A percentile compares a stretch with the other conserved stretches of the same genome.
Evolutionary conservation across 2,329 filamentous ascomycete genomes (phyloP).

Genomic region (Claviceps pusilla): DNA sequence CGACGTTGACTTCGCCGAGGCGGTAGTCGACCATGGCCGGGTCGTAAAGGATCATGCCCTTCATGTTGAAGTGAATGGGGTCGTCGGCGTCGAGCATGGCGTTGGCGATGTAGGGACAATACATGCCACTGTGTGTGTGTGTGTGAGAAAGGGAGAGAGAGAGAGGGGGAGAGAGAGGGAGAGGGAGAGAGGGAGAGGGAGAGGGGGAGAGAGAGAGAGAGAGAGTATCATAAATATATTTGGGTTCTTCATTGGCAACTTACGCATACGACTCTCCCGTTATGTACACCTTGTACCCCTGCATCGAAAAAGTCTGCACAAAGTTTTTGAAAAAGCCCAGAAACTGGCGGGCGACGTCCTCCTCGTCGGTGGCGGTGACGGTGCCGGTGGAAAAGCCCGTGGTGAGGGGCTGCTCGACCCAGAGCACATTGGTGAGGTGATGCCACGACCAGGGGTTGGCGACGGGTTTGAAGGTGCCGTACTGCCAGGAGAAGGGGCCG

Average conservation of each 20-base stretch:
- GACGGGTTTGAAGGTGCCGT: slow-evolving; percentile 51
- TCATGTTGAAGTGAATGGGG: slow-evolving; percentile 48
- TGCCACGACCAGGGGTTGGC: slow-evolving; percentile 56
- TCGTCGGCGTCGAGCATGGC: slow-evolving; percentile 53
- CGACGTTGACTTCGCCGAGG: slow-evolving; percentile 28
- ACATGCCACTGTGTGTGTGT: slow-evolving; percentile 27
- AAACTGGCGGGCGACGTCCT: slow-evolving; percentile 55
- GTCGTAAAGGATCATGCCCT: slow-evolving; percentile 56
- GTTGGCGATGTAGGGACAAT: slow-evolving; percentile 53
- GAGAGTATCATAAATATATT: no score
- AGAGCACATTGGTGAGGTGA: slow-evolving; percentile 37
- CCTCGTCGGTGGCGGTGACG: slow-evolving; percentile 47
- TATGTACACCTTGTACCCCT: slow-evolving; percentile 56
- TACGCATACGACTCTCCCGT: slow-evolving; percentile 51
- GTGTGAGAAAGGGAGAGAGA: no score
- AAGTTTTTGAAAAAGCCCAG: slow-evolving; percentile 69
- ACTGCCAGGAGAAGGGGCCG: slow-evolving; percentile 56
- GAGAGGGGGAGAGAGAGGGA: not conserved
- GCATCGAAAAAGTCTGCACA: slow-evolving; percentile 50
- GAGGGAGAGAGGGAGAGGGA: no score
- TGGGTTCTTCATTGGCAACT: not conserved
- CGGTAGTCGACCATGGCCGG: slow-evolving; percentile 42
- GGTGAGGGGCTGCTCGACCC: slow-evolving; percentile 52
- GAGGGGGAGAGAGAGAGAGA: no score
- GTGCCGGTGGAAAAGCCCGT: slow-evolving; percentile 56